Percentiles rank a stretch among this genome's conserved stretches.
phyloP scores from a whole-genome alignment of 208 protist genomes.

The Trypanosoma theileri region DNA sequence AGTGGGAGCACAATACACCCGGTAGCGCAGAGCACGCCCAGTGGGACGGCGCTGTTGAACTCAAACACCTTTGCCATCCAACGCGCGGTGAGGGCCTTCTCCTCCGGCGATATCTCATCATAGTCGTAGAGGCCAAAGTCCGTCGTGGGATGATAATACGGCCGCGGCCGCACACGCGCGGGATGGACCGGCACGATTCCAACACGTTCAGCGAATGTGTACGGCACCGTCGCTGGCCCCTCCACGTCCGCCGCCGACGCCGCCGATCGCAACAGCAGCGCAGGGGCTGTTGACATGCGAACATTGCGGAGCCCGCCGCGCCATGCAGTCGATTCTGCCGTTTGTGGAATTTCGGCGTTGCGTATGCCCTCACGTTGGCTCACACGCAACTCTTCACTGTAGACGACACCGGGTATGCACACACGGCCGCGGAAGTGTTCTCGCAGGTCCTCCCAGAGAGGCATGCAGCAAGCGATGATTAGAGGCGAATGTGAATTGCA shows the following conservation, averaged over 20 bases:
- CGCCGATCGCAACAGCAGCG: constrained; percentile 6
- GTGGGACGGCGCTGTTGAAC: constrained; percentile 76
- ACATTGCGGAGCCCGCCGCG: constrained; percentile 75
- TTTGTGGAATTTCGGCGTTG: background rate
- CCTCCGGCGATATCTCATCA: constrained; percentile 81
- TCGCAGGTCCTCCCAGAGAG: constrained; percentile 24
- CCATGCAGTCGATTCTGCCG: constrained; percentile 18
- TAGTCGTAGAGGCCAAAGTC: constrained; percentile 88
- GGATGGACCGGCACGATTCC: constrained; percentile 80
- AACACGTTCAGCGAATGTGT: constrained; percentile 86
- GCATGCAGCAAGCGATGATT: background rate
- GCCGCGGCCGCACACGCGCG: constrained; percentile 74
- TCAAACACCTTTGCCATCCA: constrained; percentile 87
- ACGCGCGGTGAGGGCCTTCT: constrained; percentile 77
- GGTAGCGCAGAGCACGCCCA: constrained; percentile 58
- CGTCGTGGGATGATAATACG: constrained; percentile 85
- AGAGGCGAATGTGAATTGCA: no score
- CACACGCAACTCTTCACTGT: constrained; percentile 58
- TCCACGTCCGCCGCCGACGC: background rate
- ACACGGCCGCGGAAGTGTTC: constrained; percentile 35
- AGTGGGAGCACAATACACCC: constrained; percentile 77
- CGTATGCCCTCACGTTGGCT: background rate
- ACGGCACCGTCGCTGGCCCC: constrained; percentile 81
- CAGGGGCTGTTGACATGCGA: constrained; percentile 51
- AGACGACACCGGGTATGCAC: constrained; percentile 70